Base-by-base conservation (phyloP, 768 basidiomycete genomes). In the Boletus insuetus region DNA sequence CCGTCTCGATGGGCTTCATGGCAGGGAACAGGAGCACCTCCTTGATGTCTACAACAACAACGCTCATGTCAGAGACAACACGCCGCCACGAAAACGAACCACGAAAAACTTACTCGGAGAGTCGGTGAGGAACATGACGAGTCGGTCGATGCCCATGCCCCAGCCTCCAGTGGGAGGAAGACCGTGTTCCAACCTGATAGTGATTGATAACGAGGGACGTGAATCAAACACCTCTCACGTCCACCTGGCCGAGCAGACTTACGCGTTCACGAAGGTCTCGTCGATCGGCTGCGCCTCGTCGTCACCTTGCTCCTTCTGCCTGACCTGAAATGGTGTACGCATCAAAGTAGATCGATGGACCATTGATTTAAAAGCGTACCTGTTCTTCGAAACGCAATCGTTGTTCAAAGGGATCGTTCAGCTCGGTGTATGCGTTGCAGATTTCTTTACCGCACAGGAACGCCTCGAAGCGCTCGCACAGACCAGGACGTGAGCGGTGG, bases 401-500 rank as follows among this genome's bases (percentile, higher is more conserved):
- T 74, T 99, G 97, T 73, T 94, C 92, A 69, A 95, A 96, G 1
- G 94, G 97, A 75, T 99, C 97, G 76, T 99, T 99, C 80, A 99
- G 83, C 79, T 99, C 97, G 40, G 97, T 99, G 72, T 99, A 99
- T 22, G 97, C 96, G 66, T 99, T 98, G 80, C 93, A 95, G 73
- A 98, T 86, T 75, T 98, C 96, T 80, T 97, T 95, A 55, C 93
- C 93, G 50, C 94, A 96, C 82, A 99, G 83, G 83, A 99, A 99
- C 10, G 85, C 93, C 72, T 99, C 97, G 77, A 99, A 99, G 17
- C 97, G 94, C 73, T 99, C 97, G 73, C 97, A 98, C 24, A 99
- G 81, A 38, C 97, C 97, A 0, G 94, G 92, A 40, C 92, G 85
- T n/a, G 91, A 91, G 59, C 97, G 91, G 73, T 98, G 95, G 83